These are phyloP conservation scores for Theobroma cacao DNA, from an alignment of 345 rosid species.

Conservation along the genomic window DNA sequence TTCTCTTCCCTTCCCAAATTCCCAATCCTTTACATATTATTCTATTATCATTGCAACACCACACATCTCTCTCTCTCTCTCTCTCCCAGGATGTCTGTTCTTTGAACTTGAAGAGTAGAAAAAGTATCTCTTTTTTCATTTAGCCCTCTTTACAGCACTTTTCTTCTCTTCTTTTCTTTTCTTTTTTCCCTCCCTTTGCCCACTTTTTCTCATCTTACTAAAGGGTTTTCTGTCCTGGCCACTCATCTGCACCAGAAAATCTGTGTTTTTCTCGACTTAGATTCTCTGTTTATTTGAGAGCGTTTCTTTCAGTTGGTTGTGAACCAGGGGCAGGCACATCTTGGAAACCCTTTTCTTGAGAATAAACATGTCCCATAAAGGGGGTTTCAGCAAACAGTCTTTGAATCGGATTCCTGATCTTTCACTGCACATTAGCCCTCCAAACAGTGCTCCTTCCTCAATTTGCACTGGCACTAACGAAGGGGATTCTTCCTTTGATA, in stretches of 20 bases:
- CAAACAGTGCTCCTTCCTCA: constrained; percentile 35
- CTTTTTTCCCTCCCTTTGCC: no score
- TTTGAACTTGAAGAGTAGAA: constrained; percentile 12
- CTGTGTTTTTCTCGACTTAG: neutral
- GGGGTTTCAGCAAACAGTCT: constrained; percentile 21
- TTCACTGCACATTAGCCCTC: constrained; percentile 59
- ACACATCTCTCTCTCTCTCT: constrained; percentile 20
- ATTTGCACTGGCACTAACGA: constrained; percentile 19
- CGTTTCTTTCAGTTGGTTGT: neutral
- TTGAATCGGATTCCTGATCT: constrained; percentile 50
- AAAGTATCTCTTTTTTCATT: neutral
- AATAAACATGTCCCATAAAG: constrained; percentile 20
- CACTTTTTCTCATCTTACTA: neutral
- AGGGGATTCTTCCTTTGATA: constrained; percentile 26
- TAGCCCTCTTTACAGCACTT: neutral
- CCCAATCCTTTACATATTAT: neutral
- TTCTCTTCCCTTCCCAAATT: neutral
- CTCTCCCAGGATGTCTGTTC: constrained; percentile 16
- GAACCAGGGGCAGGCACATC: neutral
- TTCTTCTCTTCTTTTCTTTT: neutral
- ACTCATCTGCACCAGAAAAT: neutral
- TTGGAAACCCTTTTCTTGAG: neutral
- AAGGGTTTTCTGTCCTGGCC: neutral
- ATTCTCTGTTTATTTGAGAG: neutral
- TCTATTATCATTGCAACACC: constrained; percentile 25